phyloP scores from a whole-genome alignment of 129 eudicot genomes.

The Cynara cardunculus region DNA sequence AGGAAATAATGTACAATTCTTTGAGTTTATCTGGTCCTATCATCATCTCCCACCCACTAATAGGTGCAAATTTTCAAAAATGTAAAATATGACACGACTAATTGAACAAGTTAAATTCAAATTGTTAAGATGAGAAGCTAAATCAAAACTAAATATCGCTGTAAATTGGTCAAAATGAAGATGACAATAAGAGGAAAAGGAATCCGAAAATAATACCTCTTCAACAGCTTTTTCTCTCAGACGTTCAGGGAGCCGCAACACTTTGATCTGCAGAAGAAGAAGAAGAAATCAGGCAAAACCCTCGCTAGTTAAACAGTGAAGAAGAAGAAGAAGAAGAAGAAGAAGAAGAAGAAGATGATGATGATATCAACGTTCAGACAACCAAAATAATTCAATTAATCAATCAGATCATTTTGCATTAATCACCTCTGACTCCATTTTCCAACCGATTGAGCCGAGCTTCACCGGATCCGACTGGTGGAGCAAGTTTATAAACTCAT shows the following conservation, averaged over 20 bases:
- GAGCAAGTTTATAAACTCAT: conserved; percentile 64
- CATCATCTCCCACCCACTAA: too few relatives aligned
- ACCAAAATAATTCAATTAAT: conserved; percentile 1
- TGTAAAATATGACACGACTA: too few relatives aligned
- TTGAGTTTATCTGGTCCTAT: too few relatives aligned
- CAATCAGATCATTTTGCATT: conserved; percentile 35
- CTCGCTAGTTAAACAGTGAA: neutral
- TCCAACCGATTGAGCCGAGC: conserved; percentile 89
- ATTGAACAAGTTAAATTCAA: too few relatives aligned
- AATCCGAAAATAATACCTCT: conserved; percentile 49
- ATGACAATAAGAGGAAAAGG: neutral
- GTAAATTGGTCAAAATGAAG: too few relatives aligned
- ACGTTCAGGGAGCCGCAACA: conserved; percentile 62
- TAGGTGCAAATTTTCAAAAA: too few relatives aligned
- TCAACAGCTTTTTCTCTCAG: conserved; percentile 81
- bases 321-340: conserved; percentile 5
- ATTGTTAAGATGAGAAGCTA: too few relatives aligned
- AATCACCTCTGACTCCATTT: conserved; percentile 91
- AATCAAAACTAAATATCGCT: too few relatives aligned
- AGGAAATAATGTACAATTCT: too few relatives aligned
- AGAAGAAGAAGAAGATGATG: neutral
- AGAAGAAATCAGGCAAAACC: conserved; percentile 3
- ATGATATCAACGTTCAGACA: conserved; percentile 8
- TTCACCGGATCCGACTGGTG: conserved; percentile 99
- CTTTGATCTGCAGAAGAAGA: conserved; percentile 58